Evolutionary conservation across 805 yeast genomes (phyloP), one percentile per base, ranked within the genome.

Genomic region (Limtongozyma cylindracea): DNA sequence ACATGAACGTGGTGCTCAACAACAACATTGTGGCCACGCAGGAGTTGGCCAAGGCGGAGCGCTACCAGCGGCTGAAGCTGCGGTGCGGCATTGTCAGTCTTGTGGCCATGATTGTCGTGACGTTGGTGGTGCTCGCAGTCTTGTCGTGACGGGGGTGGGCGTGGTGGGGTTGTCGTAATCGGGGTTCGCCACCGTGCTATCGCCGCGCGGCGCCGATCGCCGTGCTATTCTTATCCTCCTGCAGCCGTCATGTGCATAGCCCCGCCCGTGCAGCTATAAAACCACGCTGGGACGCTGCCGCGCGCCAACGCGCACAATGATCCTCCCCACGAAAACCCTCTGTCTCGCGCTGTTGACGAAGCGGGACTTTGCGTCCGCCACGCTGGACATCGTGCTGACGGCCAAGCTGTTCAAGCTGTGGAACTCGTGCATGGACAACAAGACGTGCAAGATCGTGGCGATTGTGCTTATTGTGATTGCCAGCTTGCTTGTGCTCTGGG

Each of bases 371-470:
- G n/a, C n/a, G n/a, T n/a, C n/a, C n/a, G n/a, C n/a, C n/a, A n/a
- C n/a, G n/a, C n/a, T n/a, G n/a, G 43, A 38, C 19, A 42, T 42
- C 20, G 33, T 24, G 11, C 26, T 43, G 16, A 48, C 54, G 4
- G 53, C 53, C 10, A 64, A 67, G 10, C 35, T 72, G 5, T 70
- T 70, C 49, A 60, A 51, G 34, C 31, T 39, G 23, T 74, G 91
- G 88, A 63, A 68, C 35, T 60, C 74, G 3, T 76, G 91, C 43
- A 73, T 72, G 84, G 70, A 56, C 35, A 70, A 72, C 40, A 65
- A 46, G 20, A 52, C 66, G 21, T 76, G 91, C 43, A 76, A 74
- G 36, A 61, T 73, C 25, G 60, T 70, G 11, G 82, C 74, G 4
- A 73, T 74, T 20, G 74, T 72, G 9, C 70, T 73, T 3, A 68